phyloP scores from a whole-genome alignment of 441 rosid species.

The Macaranga tanarius region DNA sequence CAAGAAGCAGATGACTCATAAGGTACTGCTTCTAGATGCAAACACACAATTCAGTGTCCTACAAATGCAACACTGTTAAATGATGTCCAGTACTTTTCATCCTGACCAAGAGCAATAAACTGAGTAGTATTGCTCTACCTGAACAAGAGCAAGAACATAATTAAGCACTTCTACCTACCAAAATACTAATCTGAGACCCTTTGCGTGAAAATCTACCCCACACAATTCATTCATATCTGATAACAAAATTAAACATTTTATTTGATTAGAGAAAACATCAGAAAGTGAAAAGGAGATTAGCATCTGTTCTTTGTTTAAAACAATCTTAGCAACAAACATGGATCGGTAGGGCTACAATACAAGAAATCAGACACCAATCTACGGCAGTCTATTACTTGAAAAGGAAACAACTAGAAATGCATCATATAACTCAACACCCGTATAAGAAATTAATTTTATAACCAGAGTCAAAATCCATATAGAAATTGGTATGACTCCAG shows the following conservation, averaged over 20 bases:
- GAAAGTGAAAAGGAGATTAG: background rate
- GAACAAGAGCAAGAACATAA: conserved; percentile 6
- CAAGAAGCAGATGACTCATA: background rate
- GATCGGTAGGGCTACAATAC: background rate
- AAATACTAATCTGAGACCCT: background rate
- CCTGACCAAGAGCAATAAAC: background rate
- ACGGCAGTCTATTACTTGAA: background rate
- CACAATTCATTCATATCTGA: background rate
- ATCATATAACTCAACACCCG: background rate
- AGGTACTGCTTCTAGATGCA: background rate
- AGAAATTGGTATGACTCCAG: background rate
- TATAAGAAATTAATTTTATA: background rate
- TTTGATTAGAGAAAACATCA: background rate
- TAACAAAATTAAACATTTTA: background rate
- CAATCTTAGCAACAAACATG: background rate
- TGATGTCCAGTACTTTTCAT: background rate
- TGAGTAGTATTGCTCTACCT: background rate
- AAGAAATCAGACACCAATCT: background rate
- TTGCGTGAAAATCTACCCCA: background rate
- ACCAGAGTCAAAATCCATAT: background rate
- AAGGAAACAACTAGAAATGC: background rate
- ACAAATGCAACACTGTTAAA: background rate
- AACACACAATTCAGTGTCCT: background rate
- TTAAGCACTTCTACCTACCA: background rate
- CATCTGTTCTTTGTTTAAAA: background rate